Evolutionary conservation across 164 flowering plant species (phyloP).

Genomic region (Tetracentron sinense): DNA sequence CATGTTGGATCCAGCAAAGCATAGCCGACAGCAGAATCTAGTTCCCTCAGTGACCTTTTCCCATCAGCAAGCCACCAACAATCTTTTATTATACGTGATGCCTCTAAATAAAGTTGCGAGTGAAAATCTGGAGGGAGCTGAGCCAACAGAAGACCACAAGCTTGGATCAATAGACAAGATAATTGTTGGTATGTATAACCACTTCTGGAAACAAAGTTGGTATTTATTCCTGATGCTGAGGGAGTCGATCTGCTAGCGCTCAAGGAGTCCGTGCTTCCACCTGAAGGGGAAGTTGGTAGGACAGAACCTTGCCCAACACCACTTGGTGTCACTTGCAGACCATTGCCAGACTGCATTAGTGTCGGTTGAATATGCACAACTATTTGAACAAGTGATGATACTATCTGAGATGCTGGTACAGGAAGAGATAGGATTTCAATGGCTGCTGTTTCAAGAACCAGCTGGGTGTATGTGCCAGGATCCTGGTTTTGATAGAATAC

Average conservation of each 20-base stretch:
- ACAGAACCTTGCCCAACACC: conserved; percentile 60
- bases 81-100: conserved; percentile 78
- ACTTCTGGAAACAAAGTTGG: conserved; percentile 80
- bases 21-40: conserved; percentile 92
- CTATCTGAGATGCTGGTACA: conserved; percentile 73
- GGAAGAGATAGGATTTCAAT: conserved; percentile 95
- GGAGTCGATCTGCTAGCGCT: conserved; percentile 66
- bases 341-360: conserved; percentile 78
- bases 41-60: conserved; percentile 66
- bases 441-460: conserved; percentile 90
- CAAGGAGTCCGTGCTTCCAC: conserved; percentile 91
- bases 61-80: conserved; percentile 96
- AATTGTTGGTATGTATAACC: conserved; percentile 90
- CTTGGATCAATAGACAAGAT: conserved; percentile 91
- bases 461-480: conserved; percentile 95
- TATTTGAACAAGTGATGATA: conserved; percentile 81
- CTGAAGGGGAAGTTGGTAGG: conserved; percentile 93
- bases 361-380: conserved; percentile 90
- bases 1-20: conserved; percentile 92
- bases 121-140: conserved; percentile 97
- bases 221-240: conserved; percentile 61
- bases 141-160: conserved; percentile 91
- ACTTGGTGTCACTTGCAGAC: conserved; percentile 57
- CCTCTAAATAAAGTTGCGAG: conserved; percentile 72
- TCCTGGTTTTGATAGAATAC: conserved; percentile 93